These are phyloP conservation scores for Populus trichocarpa DNA, from an alignment of 441 rosid genomes.

Conservation along the genomic window DNA sequence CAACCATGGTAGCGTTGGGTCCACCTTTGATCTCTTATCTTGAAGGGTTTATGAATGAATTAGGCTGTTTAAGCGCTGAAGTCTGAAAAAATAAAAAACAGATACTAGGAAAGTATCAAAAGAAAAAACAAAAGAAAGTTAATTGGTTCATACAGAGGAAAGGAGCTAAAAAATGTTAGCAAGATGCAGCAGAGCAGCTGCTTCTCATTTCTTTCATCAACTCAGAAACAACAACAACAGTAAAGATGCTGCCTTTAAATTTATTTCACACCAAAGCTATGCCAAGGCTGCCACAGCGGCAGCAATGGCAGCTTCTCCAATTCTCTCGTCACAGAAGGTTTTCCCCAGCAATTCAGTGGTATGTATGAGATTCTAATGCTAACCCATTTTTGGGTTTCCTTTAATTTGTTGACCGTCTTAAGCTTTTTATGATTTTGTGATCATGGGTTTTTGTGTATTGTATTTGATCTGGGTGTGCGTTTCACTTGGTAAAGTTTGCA, in stretches of 20 bases:
- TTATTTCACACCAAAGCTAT: slow-evolving; percentile 36
- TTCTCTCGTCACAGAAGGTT: slow-evolving; percentile 28
- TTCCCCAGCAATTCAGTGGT: slow-evolving; percentile 43
- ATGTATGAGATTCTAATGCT: slow-evolving; percentile 7
- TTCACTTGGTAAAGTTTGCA: not conserved
- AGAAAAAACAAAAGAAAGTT: not conserved
- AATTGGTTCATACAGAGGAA: not conserved
- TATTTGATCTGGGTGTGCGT: not conserved
- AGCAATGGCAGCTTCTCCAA: slow-evolving; percentile 34
- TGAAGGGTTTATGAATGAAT: not conserved
- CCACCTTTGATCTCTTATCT: not conserved
- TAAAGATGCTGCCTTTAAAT: slow-evolving; percentile 17
- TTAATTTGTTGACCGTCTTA: not conserved
- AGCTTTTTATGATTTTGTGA: not conserved
- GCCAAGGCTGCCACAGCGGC: slow-evolving; percentile 36
- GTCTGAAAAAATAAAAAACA: not conserved
- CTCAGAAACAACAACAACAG: slow-evolving; percentile 19
- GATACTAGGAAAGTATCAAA: not conserved
- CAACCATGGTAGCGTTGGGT: not conserved
- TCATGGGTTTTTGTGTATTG: not conserved
- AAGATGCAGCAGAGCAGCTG: slow-evolving; percentile 51
- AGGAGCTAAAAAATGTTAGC: slow-evolving; percentile 38
- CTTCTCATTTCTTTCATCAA: slow-evolving; percentile 39
- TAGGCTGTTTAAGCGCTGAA: not conserved
- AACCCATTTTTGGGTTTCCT: not conserved